Evolutionary conservation across 169 alveolate genomes (phyloP), one percentile per base, ranked within the genome.

Genomic region (Plasmodium blacklocki): DNA sequence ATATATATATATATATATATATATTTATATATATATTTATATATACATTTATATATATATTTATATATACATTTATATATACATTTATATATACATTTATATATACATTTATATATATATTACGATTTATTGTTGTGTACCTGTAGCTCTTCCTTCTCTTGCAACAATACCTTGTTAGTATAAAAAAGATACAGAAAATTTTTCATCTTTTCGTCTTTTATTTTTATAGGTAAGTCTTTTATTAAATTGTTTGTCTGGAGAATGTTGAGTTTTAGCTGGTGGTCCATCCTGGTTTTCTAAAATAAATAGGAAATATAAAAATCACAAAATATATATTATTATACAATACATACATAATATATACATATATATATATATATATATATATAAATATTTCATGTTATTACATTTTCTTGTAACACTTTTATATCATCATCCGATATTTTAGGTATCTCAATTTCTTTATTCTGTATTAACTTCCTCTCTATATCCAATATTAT

Each of bases 131-230:
- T 5, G 14, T 6, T 2, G 43, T 4, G 3, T 75, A 75, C 88
- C 74, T 75, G 88, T 0, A 75, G 74, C 14, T 75, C 88, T 47
- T 75, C 88, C 54, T 64, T 62, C 15, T 75, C 88, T 43, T 75
- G 88, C 47, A 75, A 18, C n/a, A 75, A 45, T 8, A 75, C 68
- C 18, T 62, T 75, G 75, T 75, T 75, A 6, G 88, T 75, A 39
- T 75, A 75, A 19, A 75, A 75, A 19, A 75, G 45, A 39, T 62
- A 75, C 14, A 75, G 18, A 43, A 75, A 75, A 56, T 64, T 75
- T 19, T 63, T 75, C 49, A 56, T 75, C 29, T 75, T 32, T 21
- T 75, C 88, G 39, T 75, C 88, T 52, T 49, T 62, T 75, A 75
- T 63, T 43, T 75, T 63, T 29, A 47, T 23, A 8, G 74, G 62